Evolutionary conservation across 352 stramenopile genomes (phyloP).

Genomic region (Elongisporangium anandrum): DNA sequence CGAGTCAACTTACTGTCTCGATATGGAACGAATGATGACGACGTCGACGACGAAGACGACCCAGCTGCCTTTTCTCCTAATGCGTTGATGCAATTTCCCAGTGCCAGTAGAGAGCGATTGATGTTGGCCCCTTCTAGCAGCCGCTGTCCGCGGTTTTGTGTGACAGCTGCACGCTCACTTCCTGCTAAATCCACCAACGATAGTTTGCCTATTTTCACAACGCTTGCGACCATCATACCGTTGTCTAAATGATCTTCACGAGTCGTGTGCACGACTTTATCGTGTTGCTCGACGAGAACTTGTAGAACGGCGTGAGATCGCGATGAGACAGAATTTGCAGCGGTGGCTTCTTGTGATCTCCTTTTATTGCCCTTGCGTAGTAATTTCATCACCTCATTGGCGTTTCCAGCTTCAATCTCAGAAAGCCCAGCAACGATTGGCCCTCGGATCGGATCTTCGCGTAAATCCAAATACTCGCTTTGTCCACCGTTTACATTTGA

Average conservation of each 20-base stretch:
- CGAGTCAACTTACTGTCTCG: constrained; percentile 87
- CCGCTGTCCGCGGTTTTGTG: constrained; percentile 83
- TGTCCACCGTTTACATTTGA: constrained; percentile 1
- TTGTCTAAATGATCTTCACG: not conserved
- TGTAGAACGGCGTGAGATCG: constrained; percentile 89
- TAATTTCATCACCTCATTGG: constrained; percentile 83
- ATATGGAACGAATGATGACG: constrained; percentile 82
- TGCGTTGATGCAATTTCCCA: constrained; percentile 94
- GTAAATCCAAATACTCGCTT: constrained; percentile 62
- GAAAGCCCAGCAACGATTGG: constrained; percentile 83
- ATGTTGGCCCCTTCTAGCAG: constrained; percentile 91
- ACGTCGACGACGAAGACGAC: not conserved
- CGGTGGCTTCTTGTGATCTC: constrained; percentile 85
- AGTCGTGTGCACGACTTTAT: constrained; percentile 16
- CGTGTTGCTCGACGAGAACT: constrained; percentile 72
- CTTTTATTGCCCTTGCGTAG: constrained; percentile 83
- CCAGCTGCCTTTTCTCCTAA: constrained; percentile 70
- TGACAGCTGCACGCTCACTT: constrained; percentile 87
- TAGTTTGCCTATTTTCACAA: constrained; percentile 86
- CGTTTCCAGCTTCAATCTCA: constrained; percentile 76
- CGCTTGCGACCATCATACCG: constrained; percentile 10
- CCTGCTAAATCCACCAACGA: constrained; percentile 90
- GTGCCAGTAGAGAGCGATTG: constrained; percentile 86
- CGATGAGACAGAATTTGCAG: constrained; percentile 85
- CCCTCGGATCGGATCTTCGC: constrained; percentile 85